A percentile compares a stretch with the other conserved stretches of the same genome.
Evolutionary conservation across 306 rosid species (phyloP).

Genomic region (Ceratonia siliqua): DNA sequence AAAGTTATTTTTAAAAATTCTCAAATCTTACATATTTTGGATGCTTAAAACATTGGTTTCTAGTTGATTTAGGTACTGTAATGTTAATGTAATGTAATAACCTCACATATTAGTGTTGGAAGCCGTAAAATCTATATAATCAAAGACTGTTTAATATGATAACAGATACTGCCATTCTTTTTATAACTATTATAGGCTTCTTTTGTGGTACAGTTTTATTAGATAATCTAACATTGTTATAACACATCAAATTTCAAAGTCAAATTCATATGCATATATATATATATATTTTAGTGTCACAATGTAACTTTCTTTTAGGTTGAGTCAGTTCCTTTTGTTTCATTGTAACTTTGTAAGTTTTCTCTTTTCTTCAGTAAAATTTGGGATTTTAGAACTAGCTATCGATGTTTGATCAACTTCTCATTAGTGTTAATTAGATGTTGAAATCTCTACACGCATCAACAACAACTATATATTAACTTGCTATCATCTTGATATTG

Average conservation of each 20-base stretch:
- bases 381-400: no score
- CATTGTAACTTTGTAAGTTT: no score
- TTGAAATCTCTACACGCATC: no score
- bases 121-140: neutral
- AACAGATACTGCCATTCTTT: neutral
- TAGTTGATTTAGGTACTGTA: neutral
- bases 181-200: conserved; percentile 23
- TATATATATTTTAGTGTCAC: no score
- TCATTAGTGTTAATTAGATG: no score
- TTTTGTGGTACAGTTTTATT: conserved; percentile 25
- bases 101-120: neutral
- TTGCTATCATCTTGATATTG: no score
- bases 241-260: conserved; percentile 28
- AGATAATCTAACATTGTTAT: conserved; percentile 28
- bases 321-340: no score
- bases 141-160: neutral
- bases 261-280: neutral
- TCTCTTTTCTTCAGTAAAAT: no score
- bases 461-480: no score
- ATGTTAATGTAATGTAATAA: conserved; percentile 7
- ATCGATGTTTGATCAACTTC: no score
- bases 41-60: neutral
- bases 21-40: neutral
- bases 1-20: neutral
- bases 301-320: no score